These are phyloP conservation scores for Collybiopsis luxurians DNA, from an alignment of 768 basidiomycete species.

Conservation along the genomic window DNA sequence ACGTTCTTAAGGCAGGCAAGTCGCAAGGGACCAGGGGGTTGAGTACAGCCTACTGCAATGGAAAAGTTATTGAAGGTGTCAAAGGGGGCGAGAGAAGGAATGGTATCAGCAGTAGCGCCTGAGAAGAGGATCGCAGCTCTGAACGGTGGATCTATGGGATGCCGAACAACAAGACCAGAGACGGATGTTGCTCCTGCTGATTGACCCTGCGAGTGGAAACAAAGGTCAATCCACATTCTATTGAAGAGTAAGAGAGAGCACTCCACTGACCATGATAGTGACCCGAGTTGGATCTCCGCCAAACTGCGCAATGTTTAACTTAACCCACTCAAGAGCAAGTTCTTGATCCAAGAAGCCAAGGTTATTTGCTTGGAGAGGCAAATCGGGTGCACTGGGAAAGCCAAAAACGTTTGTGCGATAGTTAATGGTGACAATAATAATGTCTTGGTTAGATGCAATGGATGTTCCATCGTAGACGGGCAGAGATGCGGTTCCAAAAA, in stretches of 20 bases:
- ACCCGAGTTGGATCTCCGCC: constrained; percentile 31
- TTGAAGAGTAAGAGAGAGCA: too few species aligned
- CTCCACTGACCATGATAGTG: constrained; percentile 30
- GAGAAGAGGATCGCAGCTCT: constrained; percentile 1
- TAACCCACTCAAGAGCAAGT: constrained; percentile 38
- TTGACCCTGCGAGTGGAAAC: neutral
- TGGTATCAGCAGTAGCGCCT: neutral
- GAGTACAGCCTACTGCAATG: constrained; percentile 11
- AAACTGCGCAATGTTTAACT: constrained; percentile 34
- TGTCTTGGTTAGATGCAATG: constrained; percentile 11
- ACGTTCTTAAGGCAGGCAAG: constrained; percentile 20
- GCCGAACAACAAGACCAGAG: neutral
- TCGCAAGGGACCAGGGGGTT: constrained; percentile 16
- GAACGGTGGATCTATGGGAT: constrained; percentile 5
- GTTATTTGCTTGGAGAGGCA: constrained; percentile 37
- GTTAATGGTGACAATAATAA: constrained; percentile 31
- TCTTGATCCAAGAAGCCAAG: constrained; percentile 40
- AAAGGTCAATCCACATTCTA: neutral
- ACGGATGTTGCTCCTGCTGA: neutral
- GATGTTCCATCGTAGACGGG: constrained; percentile 7
- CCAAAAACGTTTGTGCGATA: constrained; percentile 29
- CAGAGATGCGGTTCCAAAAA: constrained; percentile 3
- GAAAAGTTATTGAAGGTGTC: constrained; percentile 13
- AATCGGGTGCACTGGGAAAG: constrained; percentile 26
- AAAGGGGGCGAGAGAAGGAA: constrained; percentile 6